Conservation (phyloP, 2,329 filamentous ascomycete species). For the Monosporascus cannonballus region DNA sequence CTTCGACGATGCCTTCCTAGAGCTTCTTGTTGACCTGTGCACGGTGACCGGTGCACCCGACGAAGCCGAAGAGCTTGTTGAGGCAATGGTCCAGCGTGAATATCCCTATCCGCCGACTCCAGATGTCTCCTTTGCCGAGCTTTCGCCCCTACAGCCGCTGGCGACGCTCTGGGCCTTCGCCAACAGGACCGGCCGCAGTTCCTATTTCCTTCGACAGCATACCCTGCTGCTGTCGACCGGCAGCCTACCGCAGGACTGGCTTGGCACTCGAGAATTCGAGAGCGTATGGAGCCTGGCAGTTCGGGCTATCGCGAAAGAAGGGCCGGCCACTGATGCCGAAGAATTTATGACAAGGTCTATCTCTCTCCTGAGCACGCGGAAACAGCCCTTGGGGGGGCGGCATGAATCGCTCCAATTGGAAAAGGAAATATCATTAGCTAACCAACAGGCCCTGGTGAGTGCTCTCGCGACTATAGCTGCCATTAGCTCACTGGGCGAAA, state of each 20-base stretch:
- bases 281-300: constrained; percentile 34
- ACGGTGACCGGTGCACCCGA: constrained; percentile 25
- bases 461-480: constrained; percentile 33
- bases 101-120: constrained; percentile 30
- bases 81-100: constrained; percentile 25
- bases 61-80: constrained; percentile 37
- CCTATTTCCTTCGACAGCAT: constrained; percentile 32
- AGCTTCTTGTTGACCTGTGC: constrained; percentile 37
- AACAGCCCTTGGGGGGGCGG: constrained; percentile 4
- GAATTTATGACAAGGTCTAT: constrained; percentile 31
- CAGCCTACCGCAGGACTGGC: constrained; percentile 35
- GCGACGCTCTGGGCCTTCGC: constrained; percentile 29
- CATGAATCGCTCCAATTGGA: constrained; percentile 8
- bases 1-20: constrained; percentile 33
- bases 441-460: constrained; percentile 34
- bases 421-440: constrained; percentile 15
- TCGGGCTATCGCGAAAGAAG: constrained; percentile 26
- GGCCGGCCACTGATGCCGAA: constrained; percentile 26
- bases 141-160: constrained; percentile 24
- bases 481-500: constrained; percentile 22
- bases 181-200: constrained; percentile 20
- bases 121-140: constrained; percentile 23
- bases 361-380: constrained; percentile 23
- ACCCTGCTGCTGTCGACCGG: constrained; percentile 28
- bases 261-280: constrained; percentile 36